phyloP scores from a whole-genome alignment of 352 stramenopile genomes.

The Pilasporangium apinafurcum region DNA sequence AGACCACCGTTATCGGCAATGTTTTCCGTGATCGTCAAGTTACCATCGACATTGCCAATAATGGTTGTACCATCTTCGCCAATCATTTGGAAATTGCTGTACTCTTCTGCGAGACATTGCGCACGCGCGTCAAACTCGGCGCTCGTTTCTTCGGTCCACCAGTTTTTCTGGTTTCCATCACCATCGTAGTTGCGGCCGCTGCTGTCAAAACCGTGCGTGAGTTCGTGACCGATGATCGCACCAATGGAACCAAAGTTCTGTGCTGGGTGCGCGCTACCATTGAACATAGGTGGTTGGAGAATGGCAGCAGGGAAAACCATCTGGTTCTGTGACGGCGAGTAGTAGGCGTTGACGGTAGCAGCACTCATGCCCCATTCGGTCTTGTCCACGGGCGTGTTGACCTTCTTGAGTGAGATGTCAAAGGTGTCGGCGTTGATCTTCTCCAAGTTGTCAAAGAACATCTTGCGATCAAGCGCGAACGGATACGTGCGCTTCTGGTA shows the following conservation, averaged over 20 bases:
- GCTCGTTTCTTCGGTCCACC: conserved; percentile 82
- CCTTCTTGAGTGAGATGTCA: conserved; percentile 17
- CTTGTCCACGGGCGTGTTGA: conserved; percentile 41
- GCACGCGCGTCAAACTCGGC: conserved; percentile 60
- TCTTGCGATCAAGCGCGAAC: conserved; percentile 13
- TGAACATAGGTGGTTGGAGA: conserved; percentile 90
- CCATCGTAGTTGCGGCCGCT: conserved; percentile 82
- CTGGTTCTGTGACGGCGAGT: conserved; percentile 60
- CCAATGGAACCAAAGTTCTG: conserved; percentile 90
- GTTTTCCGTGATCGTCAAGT: conserved; percentile 63
- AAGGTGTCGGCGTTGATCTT: conserved; percentile 22
- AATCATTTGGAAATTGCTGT: conserved; percentile 29
- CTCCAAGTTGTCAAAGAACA: conserved; percentile 48
- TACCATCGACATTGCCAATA: conserved; percentile 47
- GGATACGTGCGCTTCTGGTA: no score
- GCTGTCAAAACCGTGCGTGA: conserved; percentile 93
- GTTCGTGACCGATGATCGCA: conserved; percentile 90
- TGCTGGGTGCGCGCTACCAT: conserved; percentile 55
- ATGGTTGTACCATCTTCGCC: conserved; percentile 21
- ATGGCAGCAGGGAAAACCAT: conserved; percentile 94
- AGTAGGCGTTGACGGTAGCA: conserved; percentile 87
- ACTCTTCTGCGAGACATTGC: conserved; percentile 48
- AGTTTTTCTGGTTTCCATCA: conserved; percentile 85
- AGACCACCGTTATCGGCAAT: conserved; percentile 74
- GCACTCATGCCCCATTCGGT: conserved; percentile 84